phyloP scores from a whole-genome alignment of 768 basidiomycete species.

The Pisolithus sp. region DNA sequence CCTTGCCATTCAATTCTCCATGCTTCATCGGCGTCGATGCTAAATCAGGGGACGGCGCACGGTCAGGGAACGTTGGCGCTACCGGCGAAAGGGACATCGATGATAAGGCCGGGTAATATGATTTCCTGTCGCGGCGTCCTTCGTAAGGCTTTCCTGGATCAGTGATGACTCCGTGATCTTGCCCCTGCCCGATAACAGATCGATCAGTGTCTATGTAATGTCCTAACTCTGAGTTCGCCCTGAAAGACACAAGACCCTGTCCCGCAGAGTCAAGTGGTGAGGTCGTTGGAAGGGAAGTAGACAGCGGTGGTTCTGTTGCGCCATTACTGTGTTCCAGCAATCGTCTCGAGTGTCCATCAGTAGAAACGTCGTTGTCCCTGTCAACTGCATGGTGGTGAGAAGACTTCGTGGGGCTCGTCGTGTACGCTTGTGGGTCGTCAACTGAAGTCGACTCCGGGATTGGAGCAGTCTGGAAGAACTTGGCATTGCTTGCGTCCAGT shows the following conservation, averaged over 20 bases:
- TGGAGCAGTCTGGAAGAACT: conserved; percentile 48
- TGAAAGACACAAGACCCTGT: conserved; percentile 29
- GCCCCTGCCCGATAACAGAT: conserved; percentile 25
- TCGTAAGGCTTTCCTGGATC: conserved; percentile 50
- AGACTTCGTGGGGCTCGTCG: conserved; percentile 53
- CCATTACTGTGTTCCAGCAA: conserved; percentile 39
- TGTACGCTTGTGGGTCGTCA: conserved; percentile 20
- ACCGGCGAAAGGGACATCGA: conserved; percentile 44
- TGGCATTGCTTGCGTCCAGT: conserved; percentile 50
- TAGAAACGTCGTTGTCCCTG: conserved; percentile 11
- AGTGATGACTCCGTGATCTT: conserved; percentile 40
- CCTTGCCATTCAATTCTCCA: conserved; percentile 53
- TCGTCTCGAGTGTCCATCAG: conserved; percentile 30
- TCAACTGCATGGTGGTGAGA: conserved; percentile 38
- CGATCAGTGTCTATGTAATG: conserved; percentile 65
- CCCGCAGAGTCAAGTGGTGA: conserved; percentile 37
- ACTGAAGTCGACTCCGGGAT: conserved; percentile 17
- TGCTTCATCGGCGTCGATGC: conserved; percentile 42
- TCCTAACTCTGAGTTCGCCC: conserved; percentile 77
- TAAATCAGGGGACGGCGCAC: conserved; percentile 43
- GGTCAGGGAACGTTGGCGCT: conserved; percentile 29
- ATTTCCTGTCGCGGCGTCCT: conserved; percentile 48
- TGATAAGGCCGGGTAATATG: conserved; percentile 56
- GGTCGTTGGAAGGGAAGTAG: conserved; percentile 48
- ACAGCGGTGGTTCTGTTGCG: conserved; percentile 53